Evolutionary conservation across 108 stramenopile genomes (phyloP).

Genomic region (Cyclotella atomus): DNA sequence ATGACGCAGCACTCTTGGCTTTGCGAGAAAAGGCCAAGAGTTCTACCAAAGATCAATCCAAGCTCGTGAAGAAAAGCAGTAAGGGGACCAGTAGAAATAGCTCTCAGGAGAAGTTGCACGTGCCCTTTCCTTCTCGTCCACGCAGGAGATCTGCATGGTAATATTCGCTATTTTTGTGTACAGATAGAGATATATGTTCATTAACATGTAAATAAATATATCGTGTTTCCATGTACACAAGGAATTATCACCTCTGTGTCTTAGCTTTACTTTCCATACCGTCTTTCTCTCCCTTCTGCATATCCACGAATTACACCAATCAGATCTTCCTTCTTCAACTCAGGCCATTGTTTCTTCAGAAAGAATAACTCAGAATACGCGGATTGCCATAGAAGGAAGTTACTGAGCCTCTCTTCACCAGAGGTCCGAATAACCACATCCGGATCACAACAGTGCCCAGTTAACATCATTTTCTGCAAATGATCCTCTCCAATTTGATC

Average conservation of each 20-base stretch:
- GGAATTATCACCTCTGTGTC: too few relatives aligned
- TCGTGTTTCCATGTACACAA: too few relatives aligned
- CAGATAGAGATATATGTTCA: too few relatives aligned
- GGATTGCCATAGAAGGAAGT: slow-evolving; percentile 95
- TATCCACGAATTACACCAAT: slow-evolving; percentile 61
- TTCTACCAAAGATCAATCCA: background rate
- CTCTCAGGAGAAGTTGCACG: background rate
- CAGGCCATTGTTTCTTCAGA: slow-evolving; percentile 94
- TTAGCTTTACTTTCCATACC: slow-evolving; percentile 83
- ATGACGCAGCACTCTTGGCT: background rate
- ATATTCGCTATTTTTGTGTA: too few relatives aligned
- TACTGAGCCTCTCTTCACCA: slow-evolving; percentile 93
- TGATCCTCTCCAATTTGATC: slow-evolving; percentile 60
- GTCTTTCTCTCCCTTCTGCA: slow-evolving; percentile 71
- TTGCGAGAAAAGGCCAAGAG: background rate
- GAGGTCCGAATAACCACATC: slow-evolving; percentile 95
- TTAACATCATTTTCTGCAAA: slow-evolving; percentile 58
- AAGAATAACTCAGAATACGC: slow-evolving; percentile 97
- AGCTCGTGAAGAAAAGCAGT: background rate
- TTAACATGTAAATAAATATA: too few relatives aligned
- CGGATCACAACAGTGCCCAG: slow-evolving; percentile 70
- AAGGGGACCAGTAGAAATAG: background rate
- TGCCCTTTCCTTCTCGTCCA: slow-evolving; percentile 10
- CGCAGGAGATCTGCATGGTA: slow-evolving; percentile 2
- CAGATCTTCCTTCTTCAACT: slow-evolving; percentile 67